These are phyloP conservation scores for Colletotrichum simmondsii DNA, from an alignment of 2,329 filamentous ascomycete genomes.

Conservation along the genomic window DNA sequence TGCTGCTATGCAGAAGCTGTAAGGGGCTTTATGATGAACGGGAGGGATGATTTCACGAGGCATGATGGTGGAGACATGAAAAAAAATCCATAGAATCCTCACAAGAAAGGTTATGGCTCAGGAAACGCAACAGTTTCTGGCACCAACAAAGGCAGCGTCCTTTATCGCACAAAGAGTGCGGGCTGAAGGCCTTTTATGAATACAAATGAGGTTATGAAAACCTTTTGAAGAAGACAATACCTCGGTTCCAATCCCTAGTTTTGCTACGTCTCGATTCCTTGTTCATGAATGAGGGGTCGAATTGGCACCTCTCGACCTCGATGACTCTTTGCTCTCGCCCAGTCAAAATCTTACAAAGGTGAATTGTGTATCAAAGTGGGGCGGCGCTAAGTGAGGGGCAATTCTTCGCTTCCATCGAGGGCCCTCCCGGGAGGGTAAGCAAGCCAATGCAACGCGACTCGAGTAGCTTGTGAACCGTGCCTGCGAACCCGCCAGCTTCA, in stretches of 20 bases:
- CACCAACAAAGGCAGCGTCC: slow-evolving; percentile 23
- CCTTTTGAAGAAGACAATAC: slow-evolving; percentile 30
- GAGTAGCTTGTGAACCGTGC: background rate
- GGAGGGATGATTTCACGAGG: slow-evolving; percentile 43
- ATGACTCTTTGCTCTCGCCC: background rate
- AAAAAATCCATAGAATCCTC: slow-evolving; percentile 36
- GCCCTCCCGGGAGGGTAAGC: slow-evolving; percentile 11
- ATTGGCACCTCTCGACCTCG: background rate
- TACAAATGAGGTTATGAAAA: slow-evolving; percentile 34
- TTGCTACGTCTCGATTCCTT: background rate
- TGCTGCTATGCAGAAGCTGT: slow-evolving; percentile 47
- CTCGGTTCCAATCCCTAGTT: background rate
- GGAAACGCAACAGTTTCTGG: slow-evolving; percentile 24
- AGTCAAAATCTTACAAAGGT: background rate
- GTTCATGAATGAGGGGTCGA: background rate
- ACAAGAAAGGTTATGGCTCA: slow-evolving; percentile 28
- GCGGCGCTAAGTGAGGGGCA: slow-evolving; percentile 34
- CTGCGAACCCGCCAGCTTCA: background rate
- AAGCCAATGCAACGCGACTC: slow-evolving; percentile 30
- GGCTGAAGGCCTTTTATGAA: slow-evolving; percentile 29
- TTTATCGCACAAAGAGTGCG: slow-evolving; percentile 24
- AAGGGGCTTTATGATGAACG: slow-evolving; percentile 25
- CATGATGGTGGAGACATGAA: slow-evolving; percentile 42
- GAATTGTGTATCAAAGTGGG: slow-evolving; percentile 19
- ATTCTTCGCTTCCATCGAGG: slow-evolving; percentile 8